Evolutionary conservation across 768 basidiomycete genomes (phyloP), one percentile per base, ranked within the genome.

Genomic region (Phlegmacium glaucopus): DNA sequence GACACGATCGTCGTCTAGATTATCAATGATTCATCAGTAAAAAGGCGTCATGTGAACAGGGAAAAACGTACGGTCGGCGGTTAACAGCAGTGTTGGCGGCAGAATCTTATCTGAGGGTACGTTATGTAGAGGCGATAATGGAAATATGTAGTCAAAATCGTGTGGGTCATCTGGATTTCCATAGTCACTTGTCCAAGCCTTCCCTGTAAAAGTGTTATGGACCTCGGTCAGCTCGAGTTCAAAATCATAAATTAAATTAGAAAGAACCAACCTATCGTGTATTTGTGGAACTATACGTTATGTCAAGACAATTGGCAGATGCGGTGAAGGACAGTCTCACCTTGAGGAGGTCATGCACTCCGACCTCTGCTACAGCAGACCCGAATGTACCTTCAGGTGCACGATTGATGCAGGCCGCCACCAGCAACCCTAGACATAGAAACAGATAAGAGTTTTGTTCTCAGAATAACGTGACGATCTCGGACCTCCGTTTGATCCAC

Each of bases 111-210:
- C 69, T 39, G 68, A 70, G 35, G 83, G 75, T n/a, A 92, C 72
- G 54, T 87, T 92, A 63, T 93, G 90, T 25, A 93, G 57, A 0
- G 90, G 90, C 9, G 90, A 92, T 49, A 87, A 77, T 2, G 82
- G 84, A 60, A 80, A 74, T 54, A 91, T 88, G 68, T 87, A 91
- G 68, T 93, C 90, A 57, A 93, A 93, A 53, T 89, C 88, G 10
- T 82, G 70, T 3, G 89, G 74, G 48, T 83, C 72, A 56, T 87
- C 80, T 3, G 90, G 84, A 58, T 87, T 69, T 13, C 90, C 90
- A 48, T 85, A 92, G 64, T 92, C 90, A 18, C 82, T 76, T 2
- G 76, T 80, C 90, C 90, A 93, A 5, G 85, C 82, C 51, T 76
- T 76, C 40, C 85, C 85, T 85, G 54, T 22, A 28, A 44, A 49